Base-by-base conservation (phyloP, 495 filamentous ascomycete genomes). In the Achaetomiella virescens region DNA sequence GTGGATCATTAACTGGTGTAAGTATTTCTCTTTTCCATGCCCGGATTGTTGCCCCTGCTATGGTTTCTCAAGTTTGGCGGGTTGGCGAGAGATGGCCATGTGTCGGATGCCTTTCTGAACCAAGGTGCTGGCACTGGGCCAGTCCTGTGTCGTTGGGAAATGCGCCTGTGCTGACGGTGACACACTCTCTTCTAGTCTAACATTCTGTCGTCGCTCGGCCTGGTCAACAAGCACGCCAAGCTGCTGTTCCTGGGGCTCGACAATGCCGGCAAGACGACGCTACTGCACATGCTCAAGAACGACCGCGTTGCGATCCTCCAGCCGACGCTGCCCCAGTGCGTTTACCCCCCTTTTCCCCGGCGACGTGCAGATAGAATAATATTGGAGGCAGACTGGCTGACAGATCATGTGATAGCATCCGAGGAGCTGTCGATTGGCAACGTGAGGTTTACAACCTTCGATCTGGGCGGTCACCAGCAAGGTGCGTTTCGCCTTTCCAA, bases 1-100 rank as follows among this genome's bases (percentile, higher is more conserved):
- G 92, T 96, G 89, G 91, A 86, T 97, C 69, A 70, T 95, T 61
- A 90, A 90, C 82, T 97, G 92, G 91, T 95, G 89, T 93, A 88
- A 71, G 88, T 78, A 55, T 49, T 45, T 33, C 17, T 21, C 29
- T 40, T 24, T 29, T 40, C 35, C 25, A 27, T 18, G 31, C 43
- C 43, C 8, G 12, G 17, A 9, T 12, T 22, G 10, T 24, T 12
- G 6, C 15, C 35, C 12, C 11, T 29, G 22, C 18, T 6, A 27
- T 43, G 20, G 41, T 43, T 21, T n/a, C 20, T 18, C 10, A 38
- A 12, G 35, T 21, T 20, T 27, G 48, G 37, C 27, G 3, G 12
- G 8, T 21, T 21, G 35, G 35, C 3, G 36, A n/a, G 36, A 17
- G 8, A 44, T n/a, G 41, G 22, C 9, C 12, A 14, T 3, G 18